Percentiles rank a stretch among this genome's conserved stretches.
Evolutionary conservation across 768 basidiomycete species (phyloP).

Genomic region (Dioszegia hungarica): DNA sequence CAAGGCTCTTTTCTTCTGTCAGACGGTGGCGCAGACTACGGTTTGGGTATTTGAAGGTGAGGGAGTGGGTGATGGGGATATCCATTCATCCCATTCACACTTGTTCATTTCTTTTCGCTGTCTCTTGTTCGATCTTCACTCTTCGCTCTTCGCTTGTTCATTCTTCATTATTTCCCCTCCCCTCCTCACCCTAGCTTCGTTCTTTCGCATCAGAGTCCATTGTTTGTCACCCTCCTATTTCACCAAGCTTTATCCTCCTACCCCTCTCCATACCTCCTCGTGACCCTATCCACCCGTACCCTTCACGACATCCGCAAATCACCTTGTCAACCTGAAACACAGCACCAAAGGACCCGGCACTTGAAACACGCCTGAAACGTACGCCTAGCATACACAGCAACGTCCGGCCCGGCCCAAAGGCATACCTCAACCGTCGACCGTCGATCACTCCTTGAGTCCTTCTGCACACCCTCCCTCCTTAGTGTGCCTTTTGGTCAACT

Average conservation of each 20-base stretch:
- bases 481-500: not conserved
- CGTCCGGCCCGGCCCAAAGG: no score
- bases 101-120: no score
- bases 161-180: not conserved
- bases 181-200: not conserved
- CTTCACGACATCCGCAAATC: no score
- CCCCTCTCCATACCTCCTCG: not conserved
- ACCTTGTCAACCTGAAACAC: constrained; percentile 4
- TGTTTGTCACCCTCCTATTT: not conserved
- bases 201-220: no score
- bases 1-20: no score
- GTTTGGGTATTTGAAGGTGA: not conserved
- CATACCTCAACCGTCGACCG: no score
- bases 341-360: not conserved
- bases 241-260: not conserved
- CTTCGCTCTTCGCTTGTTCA: not conserved
- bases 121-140: not conserved
- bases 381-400: no score
- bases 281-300: no score
- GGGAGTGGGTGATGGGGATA: no score
- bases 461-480: no score
- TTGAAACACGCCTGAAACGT: no score
- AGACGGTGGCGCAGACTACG: not conserved
- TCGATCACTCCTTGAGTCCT: not conserved
- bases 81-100: no score